phyloP scores from a whole-genome alignment of 345 rosid species.

The Eucalyptus lansdowneana region DNA sequence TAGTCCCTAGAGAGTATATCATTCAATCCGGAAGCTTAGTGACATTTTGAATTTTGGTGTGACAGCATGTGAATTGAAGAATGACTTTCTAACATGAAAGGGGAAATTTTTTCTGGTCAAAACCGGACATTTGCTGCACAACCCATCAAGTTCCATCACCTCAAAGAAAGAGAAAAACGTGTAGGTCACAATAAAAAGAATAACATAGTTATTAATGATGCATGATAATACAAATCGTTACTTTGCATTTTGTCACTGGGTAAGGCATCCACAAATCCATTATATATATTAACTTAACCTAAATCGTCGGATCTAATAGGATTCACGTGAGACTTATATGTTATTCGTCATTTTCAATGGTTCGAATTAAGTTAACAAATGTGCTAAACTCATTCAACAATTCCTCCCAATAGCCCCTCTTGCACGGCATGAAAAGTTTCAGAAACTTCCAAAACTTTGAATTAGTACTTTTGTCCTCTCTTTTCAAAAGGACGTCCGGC shows the following conservation, averaged over 20 bases:
- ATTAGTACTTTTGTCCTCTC: background rate
- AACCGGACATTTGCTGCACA: background rate
- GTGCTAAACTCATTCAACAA: background rate
- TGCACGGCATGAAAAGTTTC: background rate
- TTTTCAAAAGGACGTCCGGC: background rate
- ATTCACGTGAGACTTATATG: fast-evolving
- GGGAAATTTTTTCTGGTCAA: background rate
- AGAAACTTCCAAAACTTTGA: background rate
- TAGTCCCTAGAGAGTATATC: background rate
- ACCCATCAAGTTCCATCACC: background rate
- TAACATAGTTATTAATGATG: background rate
- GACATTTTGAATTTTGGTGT: background rate
- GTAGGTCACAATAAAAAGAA: background rate
- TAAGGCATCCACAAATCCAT: background rate
- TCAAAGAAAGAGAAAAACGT: background rate
- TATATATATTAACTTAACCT: background rate
- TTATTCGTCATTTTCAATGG: background rate
- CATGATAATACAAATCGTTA: background rate
- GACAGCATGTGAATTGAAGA: background rate
- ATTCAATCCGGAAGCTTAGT: background rate
- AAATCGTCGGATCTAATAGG: fast-evolving
- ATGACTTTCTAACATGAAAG: background rate
- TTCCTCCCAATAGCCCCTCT: background rate
- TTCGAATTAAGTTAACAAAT: background rate
- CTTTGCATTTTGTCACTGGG: background rate